Base-by-base conservation (phyloP, 495 filamentous ascomycete species). In the Penicillium macrosclerotiorum region DNA sequence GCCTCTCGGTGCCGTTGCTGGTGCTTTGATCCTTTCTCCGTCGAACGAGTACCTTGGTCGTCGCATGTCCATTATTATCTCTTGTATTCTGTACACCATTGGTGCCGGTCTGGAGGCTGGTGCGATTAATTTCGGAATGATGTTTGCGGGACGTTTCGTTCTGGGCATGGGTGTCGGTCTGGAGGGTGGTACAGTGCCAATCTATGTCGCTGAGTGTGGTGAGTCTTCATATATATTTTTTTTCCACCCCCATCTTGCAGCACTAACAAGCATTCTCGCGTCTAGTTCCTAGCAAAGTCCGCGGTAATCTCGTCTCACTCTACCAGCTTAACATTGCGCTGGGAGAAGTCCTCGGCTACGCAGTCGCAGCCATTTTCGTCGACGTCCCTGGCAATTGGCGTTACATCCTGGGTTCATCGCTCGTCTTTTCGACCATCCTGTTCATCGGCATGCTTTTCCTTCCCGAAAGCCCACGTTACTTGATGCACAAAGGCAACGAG, bases 301-400 rank as follows among this genome's bases (percentile, higher is more conserved):
- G 81, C 49, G 80, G 80, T 54, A 82, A 82, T 50, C 62, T 84
- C 29, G 80, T 83, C 17, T 81, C 78, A 0, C 62, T 82, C 0
- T 83, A 82, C 48, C 81, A 84, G 51, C 72, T 82, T 58, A 82
- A 80, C 59, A 83, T 84, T 37, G 80, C 80, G 1, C 58, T 84
- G 0, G 81, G 81, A 34, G 78, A 83, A 56, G 78, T 84, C 19
- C 63, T 83, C 13, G 80, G 81, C 8, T 83, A 82, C 49, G 81
- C 75, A 11, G 73, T 82, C 9, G 79, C 78, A 0, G 81, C 78
- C 35, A 82, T 84, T 23, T 83, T 83, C 53, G 62, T 82, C 47
- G 64, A 68, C 29, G 77, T 84, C 40, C 41, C 52, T 6, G 80
- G 80, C 41, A 80, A 77, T 67, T 84, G 81, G 81, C 71, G 80